Evolutionary conservation across 495 filamentous ascomycete genomes (phyloP), one percentile per base, ranked within the genome.

Genomic region (Penicillium atrosanguineum): DNA sequence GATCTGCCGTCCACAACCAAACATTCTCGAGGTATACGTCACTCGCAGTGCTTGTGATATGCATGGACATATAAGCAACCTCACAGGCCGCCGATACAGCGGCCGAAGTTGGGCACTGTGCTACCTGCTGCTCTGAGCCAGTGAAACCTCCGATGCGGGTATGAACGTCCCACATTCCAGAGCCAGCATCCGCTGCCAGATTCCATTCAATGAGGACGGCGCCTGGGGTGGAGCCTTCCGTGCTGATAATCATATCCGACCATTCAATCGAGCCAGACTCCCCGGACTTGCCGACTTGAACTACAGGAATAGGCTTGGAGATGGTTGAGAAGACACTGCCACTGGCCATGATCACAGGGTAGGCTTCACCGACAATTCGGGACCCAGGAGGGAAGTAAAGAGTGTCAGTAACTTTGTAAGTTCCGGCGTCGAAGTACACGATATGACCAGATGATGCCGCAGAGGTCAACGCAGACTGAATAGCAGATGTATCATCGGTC

Each of bases 181-280:
- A 74, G 11, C 75, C 78, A 54, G 69, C 53, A 48, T 72, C 52
- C 6, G 67, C 66, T 8, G 71, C 75, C 44, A 91, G 65, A 64
- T 91, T 91, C 81, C 83, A 91, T 66, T 91, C 79, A 49, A 95
- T 83, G 31, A 91, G 76, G 15, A 84, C 81, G 34, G 87, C 88
- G 19, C 89, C 90, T 2, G 84, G 81, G 0, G 69, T 56, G 21
- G 69, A 66, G 25, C 85, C 86, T 44, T 82, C 79, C 48, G 64
- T 89, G 68, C 58, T 81, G 64, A 75, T 82, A 67, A 83, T 84
- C 63, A 84, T 70, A 60, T 87, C 83, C 18, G 72, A 78, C 70
- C 76, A 81, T 62, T 87, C 81, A 14, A 86, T 70, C 3, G 67
- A 64, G 37, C 84, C 83, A 16, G 67, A 56, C 12, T 82, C 72